Evolutionary conservation across 2,329 filamentous ascomycete genomes (phyloP), one percentile per base, ranked within the genome.

Genomic region (Fusarium miscanthi): DNA sequence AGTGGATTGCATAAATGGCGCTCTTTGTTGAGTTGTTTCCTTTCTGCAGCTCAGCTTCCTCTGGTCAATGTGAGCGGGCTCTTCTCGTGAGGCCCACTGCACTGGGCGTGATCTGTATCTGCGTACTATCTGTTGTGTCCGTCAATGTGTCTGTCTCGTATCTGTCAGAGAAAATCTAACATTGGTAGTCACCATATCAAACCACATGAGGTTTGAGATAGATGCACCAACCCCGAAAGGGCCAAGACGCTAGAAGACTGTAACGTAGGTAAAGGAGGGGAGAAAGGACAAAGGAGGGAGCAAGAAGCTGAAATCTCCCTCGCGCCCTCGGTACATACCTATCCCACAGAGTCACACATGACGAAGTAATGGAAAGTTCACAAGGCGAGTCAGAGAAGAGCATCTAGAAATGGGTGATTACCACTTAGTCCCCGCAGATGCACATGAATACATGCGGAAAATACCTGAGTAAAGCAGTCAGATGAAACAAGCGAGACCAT

Each of bases 401-500:
- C 38, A 73, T 67, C 48, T 53, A 42, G 58, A 59, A 73, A 73
- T 53, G 56, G 37, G n/a, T 46, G 41, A 59, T 67, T 40, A 38
- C 42, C 64, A 56, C 40, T 51, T 52, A n/a, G 37, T 54, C 35
- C 58, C 49, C 42, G 41, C 69, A 61, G 58, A 58, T 58, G 58
- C 43, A 64, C 38, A 62, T 33, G 30, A 57, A 37, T 51, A 41
- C 37, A 33, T 41, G 13, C 16, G 17, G 14, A 49, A 33, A 30
- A 30, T 48, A 31, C 45, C 27, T 30, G 30, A 23, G 27, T 49
- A 13, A 23, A 16, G 30, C 25, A 60, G 57, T 42, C 49, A 57
- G 66, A 73, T 73, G 70, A 73, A 73, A 73, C 70, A 73, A 73
- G 59, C 53, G 51, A 60, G 54, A 37, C 66, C 54, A 61, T 38